Evolutionary conservation across 1,284 basidiomycete genomes (phyloP), one percentile per base, ranked within the genome.

Genomic region (Mixia osmundae): DNA sequence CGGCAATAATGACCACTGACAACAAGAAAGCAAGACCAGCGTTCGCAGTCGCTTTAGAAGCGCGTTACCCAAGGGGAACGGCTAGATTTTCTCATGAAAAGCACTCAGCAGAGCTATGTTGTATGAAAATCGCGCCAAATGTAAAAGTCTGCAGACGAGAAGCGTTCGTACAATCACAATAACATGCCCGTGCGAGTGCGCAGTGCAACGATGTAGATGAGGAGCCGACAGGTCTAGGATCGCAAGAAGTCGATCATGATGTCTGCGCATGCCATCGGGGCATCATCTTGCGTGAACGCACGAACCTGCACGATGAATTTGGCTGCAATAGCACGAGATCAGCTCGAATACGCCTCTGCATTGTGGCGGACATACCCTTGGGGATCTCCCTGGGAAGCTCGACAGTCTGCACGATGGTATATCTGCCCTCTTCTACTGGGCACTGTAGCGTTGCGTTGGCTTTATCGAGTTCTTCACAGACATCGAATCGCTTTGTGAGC

Each of bases 361-460:
- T 28, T 24, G 20, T 14, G 19, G 22, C 10, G n/a, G 19, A 53
- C 68, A 39, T 42, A 79, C 83, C 80, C 56, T 61, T 65, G 2
- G 85, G 85, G 38, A 94, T 85, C 60, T 91, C 80, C 48, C 66
- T 75, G 9, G 85, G 85, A 10, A 91, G 61, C 7, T 66, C 62
- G 35, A 89, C 80, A 0, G 71, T 78, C 50, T 91, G 80, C 8
- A 59, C 58, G 31, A 91, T 69, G 8, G 52, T 58, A 55, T 91
- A 73, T 0, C 60, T 41, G 4, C 78, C 82, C 31, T 64, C 54
- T 39, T 74, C 45, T 19, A 91, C 71, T 2, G 80, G 80, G 51
- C 80, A 85, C 49, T 72, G 67, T 11, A 83, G 55, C n/a, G 60
- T 64, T 4, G 68, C 63, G 46, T 83, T 69, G 12, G 71, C 71